These are phyloP conservation scores for Xylaria acuta DNA, from an alignment of 495 filamentous ascomycete genomes.

Conservation along the genomic window DNA sequence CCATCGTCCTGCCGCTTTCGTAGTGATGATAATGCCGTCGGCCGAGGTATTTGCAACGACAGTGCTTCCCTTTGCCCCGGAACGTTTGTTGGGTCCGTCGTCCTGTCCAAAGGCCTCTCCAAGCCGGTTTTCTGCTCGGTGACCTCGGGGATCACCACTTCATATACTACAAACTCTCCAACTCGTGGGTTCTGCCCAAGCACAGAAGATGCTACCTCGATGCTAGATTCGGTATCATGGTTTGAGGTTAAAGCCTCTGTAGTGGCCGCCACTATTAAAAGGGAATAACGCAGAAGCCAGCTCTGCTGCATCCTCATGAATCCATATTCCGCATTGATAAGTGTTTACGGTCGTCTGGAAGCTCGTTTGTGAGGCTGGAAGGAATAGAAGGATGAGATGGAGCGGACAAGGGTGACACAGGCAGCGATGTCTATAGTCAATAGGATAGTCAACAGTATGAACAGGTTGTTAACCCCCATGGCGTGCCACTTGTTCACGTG, in stretches of 20 bases:
- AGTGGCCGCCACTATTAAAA: constrained; percentile 40
- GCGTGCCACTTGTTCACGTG: constrained; percentile 23
- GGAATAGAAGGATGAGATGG: constrained; percentile 21
- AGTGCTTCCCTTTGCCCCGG: constrained; percentile 31
- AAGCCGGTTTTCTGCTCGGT: constrained; percentile 15
- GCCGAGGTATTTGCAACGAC: constrained; percentile 30
- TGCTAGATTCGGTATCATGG: constrained; percentile 25
- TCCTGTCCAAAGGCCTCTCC: constrained; percentile 25
- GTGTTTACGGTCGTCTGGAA: constrained; percentile 29
- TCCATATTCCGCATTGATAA: constrained; percentile 35
- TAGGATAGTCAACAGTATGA: constrained; percentile 24
- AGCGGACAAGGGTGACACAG: constrained; percentile 28
- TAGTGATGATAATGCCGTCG: constrained; percentile 29
- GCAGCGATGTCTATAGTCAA: constrained; percentile 33
- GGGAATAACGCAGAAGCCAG: constrained; percentile 37
- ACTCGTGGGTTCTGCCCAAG: neutral
- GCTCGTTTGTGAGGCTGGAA: constrained; percentile 31
- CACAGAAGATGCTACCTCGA: neutral
- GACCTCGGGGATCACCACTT: constrained; percentile 4
- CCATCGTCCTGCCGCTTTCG: constrained; percentile 47
- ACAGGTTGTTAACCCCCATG: constrained; percentile 1
- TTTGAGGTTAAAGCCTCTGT: constrained; percentile 34
- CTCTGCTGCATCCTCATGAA: constrained; percentile 38
- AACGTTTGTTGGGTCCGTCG: constrained; percentile 26
- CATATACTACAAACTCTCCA: neutral